These are phyloP conservation scores for Colletotrichum limetticola DNA, from an alignment of 2,329 filamentous ascomycete species.

Conservation along the genomic window DNA sequence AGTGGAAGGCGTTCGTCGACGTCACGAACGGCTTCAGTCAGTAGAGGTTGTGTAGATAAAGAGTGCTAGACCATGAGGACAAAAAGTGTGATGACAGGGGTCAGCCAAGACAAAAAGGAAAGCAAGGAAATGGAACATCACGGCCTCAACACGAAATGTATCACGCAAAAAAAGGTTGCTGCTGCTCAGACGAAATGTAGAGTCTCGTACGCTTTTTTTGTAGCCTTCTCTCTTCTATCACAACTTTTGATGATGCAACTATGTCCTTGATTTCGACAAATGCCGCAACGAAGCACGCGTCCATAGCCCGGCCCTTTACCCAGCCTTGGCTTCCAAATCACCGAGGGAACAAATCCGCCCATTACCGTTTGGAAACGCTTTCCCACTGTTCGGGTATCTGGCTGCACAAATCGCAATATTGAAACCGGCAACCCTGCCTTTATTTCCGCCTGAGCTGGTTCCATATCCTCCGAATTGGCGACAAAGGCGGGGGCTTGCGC, in stretches of 20 bases:
- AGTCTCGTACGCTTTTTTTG: constrained; percentile 31
- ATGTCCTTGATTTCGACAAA: constrained; percentile 12
- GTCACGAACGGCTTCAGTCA: constrained; percentile 71
- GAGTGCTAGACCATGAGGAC: neutral
- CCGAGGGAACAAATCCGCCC: neutral
- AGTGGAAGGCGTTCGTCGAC: constrained; percentile 86
- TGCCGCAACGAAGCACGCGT: neutral
- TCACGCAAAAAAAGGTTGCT: neutral
- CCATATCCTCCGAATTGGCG: neutral
- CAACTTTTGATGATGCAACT: constrained; percentile 32
- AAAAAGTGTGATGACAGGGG: neutral
- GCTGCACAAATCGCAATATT: neutral
- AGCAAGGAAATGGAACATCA: constrained; percentile 11
- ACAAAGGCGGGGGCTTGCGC: neutral
- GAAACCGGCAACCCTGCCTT: neutral
- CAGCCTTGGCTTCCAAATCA: constrained; percentile 4
- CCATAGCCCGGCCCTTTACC: constrained; percentile 1
- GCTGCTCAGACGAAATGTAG: constrained; percentile 5
- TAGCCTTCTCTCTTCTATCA: constrained; percentile 31
- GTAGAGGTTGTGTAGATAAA: neutral
- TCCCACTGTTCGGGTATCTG: constrained; percentile 7
- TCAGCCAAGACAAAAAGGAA: neutral
- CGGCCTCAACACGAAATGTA: neutral
- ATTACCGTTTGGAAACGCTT: neutral
- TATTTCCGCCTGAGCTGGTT: neutral